phyloP scores from a whole-genome alignment of 306 rosid genomes.

The Mimosa pudica region DNA sequence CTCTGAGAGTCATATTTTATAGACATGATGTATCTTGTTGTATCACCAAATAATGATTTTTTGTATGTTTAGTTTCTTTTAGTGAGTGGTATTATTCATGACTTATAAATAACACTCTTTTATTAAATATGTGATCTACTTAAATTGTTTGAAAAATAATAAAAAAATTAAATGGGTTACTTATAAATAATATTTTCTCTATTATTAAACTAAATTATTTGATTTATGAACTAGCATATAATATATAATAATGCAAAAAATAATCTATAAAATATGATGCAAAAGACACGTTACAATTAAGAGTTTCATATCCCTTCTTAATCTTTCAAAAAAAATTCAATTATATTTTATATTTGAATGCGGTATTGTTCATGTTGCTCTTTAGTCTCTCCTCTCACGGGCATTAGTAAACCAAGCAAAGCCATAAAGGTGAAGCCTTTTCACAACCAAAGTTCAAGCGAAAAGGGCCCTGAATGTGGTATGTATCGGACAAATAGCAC shows the following conservation, averaged over 20 bases:
- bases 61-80: background rate
- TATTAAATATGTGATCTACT: background rate
- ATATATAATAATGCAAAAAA: too few species aligned
- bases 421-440: background rate
- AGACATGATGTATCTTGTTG: background rate
- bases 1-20: background rate
- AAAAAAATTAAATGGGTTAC: too few species aligned
- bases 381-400: background rate
- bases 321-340: too few species aligned
- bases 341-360: background rate
- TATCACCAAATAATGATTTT: too few species aligned
- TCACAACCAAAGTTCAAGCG: background rate
- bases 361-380: background rate
- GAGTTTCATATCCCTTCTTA: too few species aligned
- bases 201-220: too few species aligned
- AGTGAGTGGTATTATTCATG: background rate
- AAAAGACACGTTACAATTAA: too few species aligned
- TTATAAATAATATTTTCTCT: too few species aligned
- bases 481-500: background rate
- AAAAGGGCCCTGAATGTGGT: background rate
- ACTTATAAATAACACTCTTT: background rate
- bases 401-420: background rate
- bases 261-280: too few species aligned
- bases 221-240: too few species aligned
- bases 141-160: too few species aligned